Percentiles rank a stretch among this genome's conserved stretches.
Conservation (phyloP, 257 asterid genomes). For the Voacanga thouarsii region DNA sequence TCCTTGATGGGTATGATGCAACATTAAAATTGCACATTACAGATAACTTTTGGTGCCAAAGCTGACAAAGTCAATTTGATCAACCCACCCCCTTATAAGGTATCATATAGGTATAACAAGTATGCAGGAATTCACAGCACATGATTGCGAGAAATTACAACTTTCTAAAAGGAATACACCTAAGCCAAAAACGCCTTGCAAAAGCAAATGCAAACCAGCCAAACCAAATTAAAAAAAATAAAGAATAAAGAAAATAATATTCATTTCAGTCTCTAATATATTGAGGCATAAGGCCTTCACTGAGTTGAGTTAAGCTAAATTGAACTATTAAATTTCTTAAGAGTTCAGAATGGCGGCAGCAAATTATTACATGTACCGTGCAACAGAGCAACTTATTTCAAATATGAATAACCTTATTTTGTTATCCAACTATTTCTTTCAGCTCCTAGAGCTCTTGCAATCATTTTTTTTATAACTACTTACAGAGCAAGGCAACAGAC, state of each 20-base stretch:
- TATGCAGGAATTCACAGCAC: too few species aligned
- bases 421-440: background rate
- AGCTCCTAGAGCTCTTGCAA: background rate
- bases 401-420: background rate
- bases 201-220: background rate
- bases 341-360: background rate
- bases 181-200: background rate
- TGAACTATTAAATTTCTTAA: background rate
- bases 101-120: background rate
- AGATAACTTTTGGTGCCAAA: background rate
- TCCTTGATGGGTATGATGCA: background rate
- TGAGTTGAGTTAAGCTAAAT: background rate
- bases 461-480: background rate
- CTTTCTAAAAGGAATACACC: background rate
- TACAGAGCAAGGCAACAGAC: background rate
- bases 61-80: background rate
- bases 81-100: background rate
- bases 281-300: background rate
- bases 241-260: background rate
- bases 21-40: too few species aligned
- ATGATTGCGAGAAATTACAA: background rate
- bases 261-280: background rate
- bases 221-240: background rate
- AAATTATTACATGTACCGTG: background rate
- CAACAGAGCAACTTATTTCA: background rate